Evolutionary conservation across 2,329 filamentous ascomycete species (phyloP), one percentile per base, ranked within the genome.

Genomic region (Trichoderma sp.): DNA sequence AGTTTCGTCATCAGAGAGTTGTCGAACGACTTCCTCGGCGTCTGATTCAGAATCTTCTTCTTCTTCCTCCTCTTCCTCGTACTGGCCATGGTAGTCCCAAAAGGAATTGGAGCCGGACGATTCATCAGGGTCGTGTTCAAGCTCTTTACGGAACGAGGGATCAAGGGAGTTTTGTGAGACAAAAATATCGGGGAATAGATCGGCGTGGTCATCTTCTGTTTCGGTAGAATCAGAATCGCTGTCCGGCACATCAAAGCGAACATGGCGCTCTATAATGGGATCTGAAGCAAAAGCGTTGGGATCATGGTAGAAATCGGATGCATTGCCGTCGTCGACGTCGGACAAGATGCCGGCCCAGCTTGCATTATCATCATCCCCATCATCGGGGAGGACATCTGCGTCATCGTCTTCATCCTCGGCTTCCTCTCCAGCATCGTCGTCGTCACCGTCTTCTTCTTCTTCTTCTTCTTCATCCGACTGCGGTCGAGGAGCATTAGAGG

Each of bases 171-270:
- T 93, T 83, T 95, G 93, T 67, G 93, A 91, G 75, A 95, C 87
- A 82, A 96, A 96, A 76, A 96, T 91, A 81, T 95, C 91, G 1
- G 93, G 93, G 77, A 94, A 94, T 77, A 95, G 90, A 77, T 91
- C 90, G 76, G 90, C 89, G 63, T 88, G 84, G 77, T 91, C 89
- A 75, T 91, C 89, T 53, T 92, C 90, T 4, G 88, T 90, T 68
- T 92, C 91, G 71, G 91, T 91, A 3, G 89, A 90, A 76, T 92
- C 89, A 72, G 89, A 93, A 79, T 94, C 92, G 75, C 92, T 92
- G 76, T 89, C 88, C 75, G 91, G 89, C 56, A 92, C 88, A 71
- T 92, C 89, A 80, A 97, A 97, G 80, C 93, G 93, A 60, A 97
- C 94, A 78, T 93, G 93, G 76, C 93, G 91, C 77, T 89, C 86